Percentiles rank a stretch among this genome's conserved stretches.
Conservation (phyloP, 345 rosid species). For the Microthlaspi erraticum region DNA sequence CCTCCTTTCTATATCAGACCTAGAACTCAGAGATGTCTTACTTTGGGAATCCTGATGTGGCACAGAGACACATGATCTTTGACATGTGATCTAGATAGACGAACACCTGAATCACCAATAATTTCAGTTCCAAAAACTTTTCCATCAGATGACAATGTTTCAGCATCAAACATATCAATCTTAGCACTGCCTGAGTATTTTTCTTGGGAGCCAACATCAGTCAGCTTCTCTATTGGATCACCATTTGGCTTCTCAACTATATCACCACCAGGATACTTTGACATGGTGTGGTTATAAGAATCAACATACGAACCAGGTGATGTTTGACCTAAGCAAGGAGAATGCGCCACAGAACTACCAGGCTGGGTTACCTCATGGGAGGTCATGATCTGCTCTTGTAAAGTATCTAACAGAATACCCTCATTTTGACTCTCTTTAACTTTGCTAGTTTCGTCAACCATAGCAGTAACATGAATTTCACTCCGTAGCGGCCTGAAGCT, state of each 20-base stretch:
- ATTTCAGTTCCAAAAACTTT: conserved; percentile 38
- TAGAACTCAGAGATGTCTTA: conserved; percentile 39
- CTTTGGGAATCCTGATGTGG: conserved; percentile 45
- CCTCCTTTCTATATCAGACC: conserved; percentile 48
- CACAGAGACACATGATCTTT: conserved; percentile 43
- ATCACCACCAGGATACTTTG: conserved; percentile 44
- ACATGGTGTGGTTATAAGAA: conserved; percentile 42
- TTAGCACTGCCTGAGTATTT: conserved; percentile 34
- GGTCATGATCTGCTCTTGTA: conserved; percentile 42
- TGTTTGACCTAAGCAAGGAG: conserved; percentile 36
- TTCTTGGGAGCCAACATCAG: conserved; percentile 52
- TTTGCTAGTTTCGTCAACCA: conserved; percentile 21
- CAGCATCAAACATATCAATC: conserved; percentile 33
- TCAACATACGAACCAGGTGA: conserved; percentile 38
- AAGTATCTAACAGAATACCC: conserved; percentile 35
- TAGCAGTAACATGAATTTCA: conserved; percentile 31
- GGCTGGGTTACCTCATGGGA: conserved; percentile 37
- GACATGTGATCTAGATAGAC: conserved; percentile 41
- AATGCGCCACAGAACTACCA: conserved; percentile 42
- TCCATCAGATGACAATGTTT: conserved; percentile 45
- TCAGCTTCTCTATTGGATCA: conserved; percentile 45
- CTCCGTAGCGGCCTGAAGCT: conserved; percentile 23
- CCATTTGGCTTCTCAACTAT: conserved; percentile 46
- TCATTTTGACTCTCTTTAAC: conserved; percentile 36
- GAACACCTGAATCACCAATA: conserved; percentile 39